phyloP scores from a whole-genome alignment of 75 land plant species.

The Pinus tabuliformis region DNA sequence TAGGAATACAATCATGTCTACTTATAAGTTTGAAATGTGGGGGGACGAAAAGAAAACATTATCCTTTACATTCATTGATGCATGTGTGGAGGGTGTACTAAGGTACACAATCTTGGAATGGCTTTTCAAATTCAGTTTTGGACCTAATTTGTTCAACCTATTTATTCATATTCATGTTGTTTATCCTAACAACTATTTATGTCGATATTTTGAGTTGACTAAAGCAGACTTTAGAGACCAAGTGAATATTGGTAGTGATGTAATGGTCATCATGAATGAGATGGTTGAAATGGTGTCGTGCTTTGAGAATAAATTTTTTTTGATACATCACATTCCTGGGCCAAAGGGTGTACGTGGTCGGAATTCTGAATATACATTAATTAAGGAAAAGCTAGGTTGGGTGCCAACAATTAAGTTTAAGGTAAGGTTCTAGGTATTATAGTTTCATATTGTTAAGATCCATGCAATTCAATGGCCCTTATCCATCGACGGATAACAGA shows the following conservation, averaged over 20 bases:
- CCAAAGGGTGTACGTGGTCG: constrained; percentile 96
- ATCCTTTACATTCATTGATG: constrained; percentile 77
- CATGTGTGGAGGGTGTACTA: too few relatives aligned
- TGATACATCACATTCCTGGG: constrained; percentile 93
- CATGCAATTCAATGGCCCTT: neutral
- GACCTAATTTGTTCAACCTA: neutral
- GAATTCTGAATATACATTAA: constrained; percentile 91
- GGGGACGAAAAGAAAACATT: constrained; percentile 94
- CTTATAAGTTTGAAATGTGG: constrained; percentile 95
- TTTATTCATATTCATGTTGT: neutral
- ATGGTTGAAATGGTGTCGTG: constrained; percentile 93
- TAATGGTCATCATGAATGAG: constrained; percentile 98
- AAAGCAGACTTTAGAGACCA: constrained; percentile 96
- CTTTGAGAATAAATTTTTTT: constrained; percentile 78
- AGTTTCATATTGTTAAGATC: neutral
- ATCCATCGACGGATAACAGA: neutral
- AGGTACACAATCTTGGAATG: too few relatives aligned
- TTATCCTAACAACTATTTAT: neutral
- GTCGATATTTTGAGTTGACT: constrained; percentile 56
- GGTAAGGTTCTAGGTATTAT: constrained; percentile 20
- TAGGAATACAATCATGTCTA: constrained; percentile 80
- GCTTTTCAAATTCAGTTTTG: neutral
- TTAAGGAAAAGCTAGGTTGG: constrained; percentile 95
- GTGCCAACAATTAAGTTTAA: constrained; percentile 89
- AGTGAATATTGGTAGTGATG: constrained; percentile 92